Evolutionary conservation across 495 filamentous ascomycete genomes (phyloP), one percentile per base, ranked within the genome.

Genomic region (Penicillium angulare): DNA sequence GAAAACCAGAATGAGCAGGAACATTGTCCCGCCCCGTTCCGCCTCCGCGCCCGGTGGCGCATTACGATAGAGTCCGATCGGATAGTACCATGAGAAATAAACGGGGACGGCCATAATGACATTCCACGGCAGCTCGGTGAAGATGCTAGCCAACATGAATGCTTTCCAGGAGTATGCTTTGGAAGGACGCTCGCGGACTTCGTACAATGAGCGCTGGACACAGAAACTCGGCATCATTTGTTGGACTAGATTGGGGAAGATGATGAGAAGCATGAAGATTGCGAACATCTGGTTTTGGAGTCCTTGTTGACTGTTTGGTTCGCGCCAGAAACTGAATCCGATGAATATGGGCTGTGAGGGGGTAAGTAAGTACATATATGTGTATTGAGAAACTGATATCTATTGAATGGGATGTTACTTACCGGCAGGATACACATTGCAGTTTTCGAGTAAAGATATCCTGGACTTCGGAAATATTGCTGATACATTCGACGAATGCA

Each of bases 211-310:
- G 1, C 86, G 76, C 47, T 85, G 73, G 3, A 67, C 63, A 31
- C 87, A 65, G 60, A 86, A 90, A 20, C 79, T 74, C 0, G 87
- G 86, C 61, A 88, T 83, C 16, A 86, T 71, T 53, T 92, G 89
- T 53, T 88, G 79, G 12, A 84, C 78, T 16, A 90, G 72, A 52
- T 86, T 81, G 49, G 80, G 79, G 61, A 90, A 86, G 38, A 93
- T 78, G 5, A 80, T 88, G 40, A 89, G 67, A 12, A 95, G 69
- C 71, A 90, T 81, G 75, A 95, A 92, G 65, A 93, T 83, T 57
- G 81, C 72, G 57, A 92, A 92, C 67, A 91, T 84, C 61, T 90
- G 86, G 58, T 92, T 92, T 59, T 91, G 87, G 4, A 92, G 78
- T 27, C 88, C 90, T 61, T 92, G 86, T 8, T 82, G 69, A 1